Base-by-base conservation (phyloP, 2,329 filamentous ascomycete species). In the Colletotrichum agaves region DNA sequence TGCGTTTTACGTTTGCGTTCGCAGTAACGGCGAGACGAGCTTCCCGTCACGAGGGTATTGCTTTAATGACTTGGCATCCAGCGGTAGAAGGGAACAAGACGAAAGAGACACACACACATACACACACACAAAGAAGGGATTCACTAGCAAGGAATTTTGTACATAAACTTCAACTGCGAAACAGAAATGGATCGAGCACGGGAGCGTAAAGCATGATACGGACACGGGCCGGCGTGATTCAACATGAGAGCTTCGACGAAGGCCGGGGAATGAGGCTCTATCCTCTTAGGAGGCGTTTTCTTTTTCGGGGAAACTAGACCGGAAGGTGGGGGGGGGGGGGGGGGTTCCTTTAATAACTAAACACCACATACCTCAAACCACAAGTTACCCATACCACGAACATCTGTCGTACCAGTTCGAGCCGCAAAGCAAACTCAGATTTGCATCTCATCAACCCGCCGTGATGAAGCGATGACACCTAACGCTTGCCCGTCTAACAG, bases 241-340 rank as follows among this genome's bases (percentile, higher is more conserved):
- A 75, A 78, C 76, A 77, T 78, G 76, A 75, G 75, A 27, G 27
- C 27, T 76, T 76, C 75, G 63, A 69, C 66, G 63, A 67, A 69
- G 62, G 62, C 62, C 57, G 35, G 44, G 56, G 59, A 57, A 57
- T 52, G 57, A 69, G 27, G 58, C 58, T 63, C 56, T 52, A 27
- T 27, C 27, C 27, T 27, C 27, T 7, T 7, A 2, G 8, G 58
- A 62, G 63, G 67, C 67, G 63, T 69, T 64, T 58, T 39, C 27
- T 27, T 7, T 27, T 27, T 27, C 5, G 1, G 4, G 6, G 27
- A 27, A 23, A 19, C 46, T 67, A 55, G 58, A 63, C 21, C 27
- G 27, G 27, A 1, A 27, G 23, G 27, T 6, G 39, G 46, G 35
- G 23, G 33, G 27, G 27, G 1, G 8, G 23, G 27, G 27, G 39